A percentile compares a stretch with the other conserved stretches of the same genome.
These are phyloP conservation scores for Moesziomyces globuligerus DNA, from an alignment of 1,284 basidiomycete genomes.

Conservation along the genomic window DNA sequence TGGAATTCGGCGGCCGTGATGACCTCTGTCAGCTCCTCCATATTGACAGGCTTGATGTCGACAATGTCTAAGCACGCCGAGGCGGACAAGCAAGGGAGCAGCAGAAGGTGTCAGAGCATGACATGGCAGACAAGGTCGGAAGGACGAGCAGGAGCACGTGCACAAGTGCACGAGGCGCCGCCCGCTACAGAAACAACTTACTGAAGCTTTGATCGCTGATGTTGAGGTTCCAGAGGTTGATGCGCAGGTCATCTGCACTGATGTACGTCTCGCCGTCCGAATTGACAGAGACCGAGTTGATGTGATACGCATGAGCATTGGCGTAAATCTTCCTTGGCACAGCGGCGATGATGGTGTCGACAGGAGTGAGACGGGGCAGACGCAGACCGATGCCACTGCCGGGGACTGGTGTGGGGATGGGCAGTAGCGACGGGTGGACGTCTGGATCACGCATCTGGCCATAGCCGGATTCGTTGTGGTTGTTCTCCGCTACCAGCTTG, in stretches of 20 bases:
- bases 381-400: conserved; percentile 58
- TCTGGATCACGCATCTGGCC: conserved; percentile 42
- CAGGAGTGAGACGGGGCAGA: conserved; percentile 76
- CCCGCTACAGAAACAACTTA: too few species aligned
- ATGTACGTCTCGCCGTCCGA: conserved; percentile 99
- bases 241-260: conserved; percentile 93
- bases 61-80: too few species aligned
- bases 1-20: conserved; percentile 99
- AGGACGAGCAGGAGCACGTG: too few species aligned
- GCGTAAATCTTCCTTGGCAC: conserved; percentile 98
- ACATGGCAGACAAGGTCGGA: too few species aligned
- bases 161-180: too few species aligned
- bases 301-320: conserved; percentile 99
- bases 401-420: conserved; percentile 45
- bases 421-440: conserved; percentile 52
- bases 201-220: conserved; percentile 99
- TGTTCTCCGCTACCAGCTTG: conserved; percentile 95
- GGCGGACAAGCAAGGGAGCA: conserved; percentile 15
- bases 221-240: conserved; percentile 98
- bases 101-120: neutral
- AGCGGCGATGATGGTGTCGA: conserved; percentile 98
- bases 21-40: conserved; percentile 99
- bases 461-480: conserved; percentile 74
- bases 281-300: conserved; percentile 99
- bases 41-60: conserved; percentile 99